A percentile compares a stretch with the other conserved stretches of the same genome.
Evolutionary conservation across 768 basidiomycete species (phyloP).

Genomic region (Macrocybe gigantea): DNA sequence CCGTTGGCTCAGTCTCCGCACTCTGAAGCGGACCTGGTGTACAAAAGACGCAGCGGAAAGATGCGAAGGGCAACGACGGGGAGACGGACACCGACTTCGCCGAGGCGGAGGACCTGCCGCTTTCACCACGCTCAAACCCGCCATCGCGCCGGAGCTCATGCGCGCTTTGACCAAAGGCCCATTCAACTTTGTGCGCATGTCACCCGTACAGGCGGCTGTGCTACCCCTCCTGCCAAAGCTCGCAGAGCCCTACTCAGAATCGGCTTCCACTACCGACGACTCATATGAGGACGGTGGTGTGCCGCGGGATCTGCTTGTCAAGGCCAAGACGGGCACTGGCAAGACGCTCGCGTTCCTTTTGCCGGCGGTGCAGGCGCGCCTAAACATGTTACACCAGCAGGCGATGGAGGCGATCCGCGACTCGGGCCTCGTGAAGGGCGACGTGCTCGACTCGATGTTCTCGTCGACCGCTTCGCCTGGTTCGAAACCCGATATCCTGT

Average conservation of each 20-base stretch:
- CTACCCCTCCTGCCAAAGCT: conserved; percentile 70
- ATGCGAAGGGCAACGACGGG: not conserved
- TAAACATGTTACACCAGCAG: conserved; percentile 47
- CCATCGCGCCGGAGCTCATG: conserved; percentile 36
- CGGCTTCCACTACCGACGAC: conserved; percentile 9
- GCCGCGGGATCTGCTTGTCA: conserved; percentile 73
- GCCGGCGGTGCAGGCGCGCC: conserved; percentile 75
- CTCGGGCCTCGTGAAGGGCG: conserved; percentile 31
- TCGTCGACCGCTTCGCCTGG: too few species aligned
- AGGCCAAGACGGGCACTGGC: conserved; percentile 85
- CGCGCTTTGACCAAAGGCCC: conserved; percentile 59
- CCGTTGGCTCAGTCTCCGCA: too few species aligned
- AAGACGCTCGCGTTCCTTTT: conserved; percentile 88
- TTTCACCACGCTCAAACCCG: conserved; percentile 32
- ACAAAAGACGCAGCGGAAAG: conserved; percentile 6
- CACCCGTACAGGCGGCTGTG: conserved; percentile 77
- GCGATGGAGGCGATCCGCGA: conserved; percentile 34
- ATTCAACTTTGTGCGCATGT: conserved; percentile 68
- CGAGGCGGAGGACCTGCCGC: conserved; percentile 14
- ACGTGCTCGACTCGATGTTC: conserved; percentile 13
- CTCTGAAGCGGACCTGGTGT: conserved; percentile 6
- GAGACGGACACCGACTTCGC: not conserved
- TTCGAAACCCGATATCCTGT: not conserved
- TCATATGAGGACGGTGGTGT: conserved; percentile 4
- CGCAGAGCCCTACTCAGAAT: conserved; percentile 41